Base-by-base conservation (phyloP, 1,139 yeast species). In the Debaryomyces singareniensis region DNA sequence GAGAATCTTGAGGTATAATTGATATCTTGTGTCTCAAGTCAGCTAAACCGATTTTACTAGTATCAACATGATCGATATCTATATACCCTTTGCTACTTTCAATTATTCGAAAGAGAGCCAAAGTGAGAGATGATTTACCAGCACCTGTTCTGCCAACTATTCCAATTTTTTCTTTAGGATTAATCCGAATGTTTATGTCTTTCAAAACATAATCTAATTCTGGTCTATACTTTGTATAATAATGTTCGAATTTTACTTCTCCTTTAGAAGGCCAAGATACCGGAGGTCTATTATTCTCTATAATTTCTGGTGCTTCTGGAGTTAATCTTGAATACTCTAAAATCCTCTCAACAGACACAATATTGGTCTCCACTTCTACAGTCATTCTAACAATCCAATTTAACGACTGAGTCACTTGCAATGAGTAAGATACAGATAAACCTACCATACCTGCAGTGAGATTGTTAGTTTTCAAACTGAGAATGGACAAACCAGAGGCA, bases 311-410 rank as follows among this genome's bases (percentile, higher is more conserved):
- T 3, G 96, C 96, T 60, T 91, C 98, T 11, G 87, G 67, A 25
- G 65, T 62, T 43, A 91, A 67, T 25, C 61, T 54, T 12, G 95
- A 74, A 56, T 91, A 91, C 55, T 91, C 97, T 57, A 84, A 65
- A 34, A 89, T 80, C 67, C 98, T 80, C 61, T 91, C 98, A 26
- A 91, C 97, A 5, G 95, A 84, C 27, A 91, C 97, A 61, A 91
- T 89, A 54, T 89, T 89, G 9, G 96, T 86, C 53, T 91, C 98
- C 31, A 91, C 95, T 48, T 89, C 97, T 33, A 89, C 97, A 0
- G 96, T 86, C 97, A 89, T 89, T 60, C 97, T 73, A 21, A 91
- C 96, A 56, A 89, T 86, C 97, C 97, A 89, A 58, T 89, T 89
- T 58, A 91, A 71, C 0, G 95, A 72, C 58, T 89, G 96, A 0